These are phyloP conservation scores for Juncus effusus DNA, from an alignment of 176 grass and related monocot species.

Conservation along the genomic window DNA sequence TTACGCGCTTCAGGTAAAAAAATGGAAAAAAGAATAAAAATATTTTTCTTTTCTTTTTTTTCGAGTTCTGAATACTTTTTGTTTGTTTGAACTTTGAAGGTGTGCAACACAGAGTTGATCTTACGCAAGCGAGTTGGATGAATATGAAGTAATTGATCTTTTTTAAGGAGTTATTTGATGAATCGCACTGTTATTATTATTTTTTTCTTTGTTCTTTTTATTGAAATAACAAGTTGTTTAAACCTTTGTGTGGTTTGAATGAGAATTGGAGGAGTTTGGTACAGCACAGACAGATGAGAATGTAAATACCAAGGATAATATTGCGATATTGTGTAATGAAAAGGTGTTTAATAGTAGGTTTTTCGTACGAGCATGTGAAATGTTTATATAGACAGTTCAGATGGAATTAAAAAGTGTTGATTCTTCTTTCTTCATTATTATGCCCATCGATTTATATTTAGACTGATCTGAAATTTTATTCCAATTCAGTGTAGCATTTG, in stretches of 20 bases:
- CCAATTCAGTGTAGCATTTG: too few relatives aligned
- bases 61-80: not conserved
- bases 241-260: not conserved
- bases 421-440: too few relatives aligned
- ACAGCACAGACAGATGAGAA: not conserved
- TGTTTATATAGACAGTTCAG: too few relatives aligned
- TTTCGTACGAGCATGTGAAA: not conserved
- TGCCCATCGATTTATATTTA: too few relatives aligned
- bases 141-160: not conserved
- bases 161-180: conserved; percentile 2
- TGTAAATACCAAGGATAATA: not conserved
- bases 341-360: not conserved
- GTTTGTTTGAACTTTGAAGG: not conserved
- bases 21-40: too few relatives aligned
- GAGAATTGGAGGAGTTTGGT: too few relatives aligned
- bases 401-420: too few relatives aligned
- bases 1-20: conserved; percentile 13
- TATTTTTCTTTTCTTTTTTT: not conserved
- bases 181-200: not conserved
- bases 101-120: conserved; percentile 26
- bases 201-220: not conserved
- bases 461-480: too few relatives aligned
- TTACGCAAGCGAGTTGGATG: not conserved
- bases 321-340: not conserved
- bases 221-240: not conserved